A percentile compares a stretch with the other conserved stretches of the same genome.
Conservation (phyloP, 768 basidiomycete species). For the Kwoniella sp. region DNA sequence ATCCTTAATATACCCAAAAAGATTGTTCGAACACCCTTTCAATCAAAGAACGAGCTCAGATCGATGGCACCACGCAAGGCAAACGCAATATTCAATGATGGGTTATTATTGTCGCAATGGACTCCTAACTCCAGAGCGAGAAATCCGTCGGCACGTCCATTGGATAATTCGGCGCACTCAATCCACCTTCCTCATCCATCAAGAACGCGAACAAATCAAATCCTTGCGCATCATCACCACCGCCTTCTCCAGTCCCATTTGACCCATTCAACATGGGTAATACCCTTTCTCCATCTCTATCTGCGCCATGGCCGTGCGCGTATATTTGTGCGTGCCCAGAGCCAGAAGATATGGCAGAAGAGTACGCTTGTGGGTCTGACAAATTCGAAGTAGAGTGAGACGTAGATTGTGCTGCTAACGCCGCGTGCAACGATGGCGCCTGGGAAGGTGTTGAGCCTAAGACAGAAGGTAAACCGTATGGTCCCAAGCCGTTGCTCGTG, state of each 20-base stretch:
- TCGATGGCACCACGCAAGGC: too few relatives aligned
- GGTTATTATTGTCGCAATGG: too few relatives aligned
- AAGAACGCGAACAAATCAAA: conserved; percentile 51
- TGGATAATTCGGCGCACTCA: conserved; percentile 34
- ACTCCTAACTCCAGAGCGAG: conserved; percentile 21
- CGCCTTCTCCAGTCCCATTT: conserved; percentile 7
- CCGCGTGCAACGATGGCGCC: neutral
- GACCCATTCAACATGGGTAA: conserved; percentile 18
- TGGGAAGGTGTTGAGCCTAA: neutral
- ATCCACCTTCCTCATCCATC: conserved; percentile 49
- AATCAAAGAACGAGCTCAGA: too few relatives aligned
- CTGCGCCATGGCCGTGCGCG: neutral
- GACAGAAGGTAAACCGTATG: neutral
- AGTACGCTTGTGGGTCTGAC: too few relatives aligned
- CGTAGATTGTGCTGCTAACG: neutral
- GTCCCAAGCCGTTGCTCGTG: neutral
- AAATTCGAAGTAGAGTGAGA: too few relatives aligned
- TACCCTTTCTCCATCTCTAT: neutral
- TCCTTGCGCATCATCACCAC: conserved; percentile 4
- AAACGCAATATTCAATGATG: too few relatives aligned
- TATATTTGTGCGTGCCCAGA: neutral
- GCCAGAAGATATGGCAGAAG: neutral
- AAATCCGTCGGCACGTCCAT: conserved; percentile 29
- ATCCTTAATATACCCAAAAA: too few relatives aligned
- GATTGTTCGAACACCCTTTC: too few relatives aligned